phyloP scores from a whole-genome alignment of 2,329 filamentous ascomycete species.

The Lasiodiplodia sp. region DNA sequence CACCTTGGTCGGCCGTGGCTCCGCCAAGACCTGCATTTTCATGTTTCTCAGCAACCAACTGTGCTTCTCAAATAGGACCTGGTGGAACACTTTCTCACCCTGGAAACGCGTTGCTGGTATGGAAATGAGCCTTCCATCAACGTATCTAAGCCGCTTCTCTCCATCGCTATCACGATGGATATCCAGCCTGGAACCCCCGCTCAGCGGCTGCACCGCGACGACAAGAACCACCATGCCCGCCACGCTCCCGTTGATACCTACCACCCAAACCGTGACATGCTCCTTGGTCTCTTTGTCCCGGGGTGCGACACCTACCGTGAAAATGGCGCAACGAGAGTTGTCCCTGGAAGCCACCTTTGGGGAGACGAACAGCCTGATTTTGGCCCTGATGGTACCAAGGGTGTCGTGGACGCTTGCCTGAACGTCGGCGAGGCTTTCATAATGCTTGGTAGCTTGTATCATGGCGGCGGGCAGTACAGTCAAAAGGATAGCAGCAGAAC shows the following conservation, averaged over 20 bases:
- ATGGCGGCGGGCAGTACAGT: conserved; percentile 46
- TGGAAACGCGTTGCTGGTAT: conserved; percentile 47
- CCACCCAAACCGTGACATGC: conserved; percentile 43
- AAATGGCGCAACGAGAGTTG: conserved; percentile 48
- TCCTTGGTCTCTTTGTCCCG: conserved; percentile 48
- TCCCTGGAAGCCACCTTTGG: conserved; percentile 51
- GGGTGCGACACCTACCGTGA: conserved; percentile 45
- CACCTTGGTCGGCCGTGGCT: no score
- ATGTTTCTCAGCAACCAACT: background rate
- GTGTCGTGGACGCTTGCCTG: conserved; percentile 32
- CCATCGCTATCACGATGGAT: conserved; percentile 49
- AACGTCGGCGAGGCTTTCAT: conserved; percentile 48
- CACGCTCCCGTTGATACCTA: conserved; percentile 39
- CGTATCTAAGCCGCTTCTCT: conserved; percentile 46
- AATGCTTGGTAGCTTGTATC: conserved; percentile 50
- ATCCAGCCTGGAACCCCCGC: conserved; percentile 43
- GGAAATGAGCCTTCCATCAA: conserved; percentile 40
- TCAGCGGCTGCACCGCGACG: conserved; percentile 48
- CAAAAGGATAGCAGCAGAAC: conserved; percentile 42
- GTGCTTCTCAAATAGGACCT: background rate
- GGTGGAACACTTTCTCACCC: conserved; percentile 45
- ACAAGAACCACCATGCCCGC: conserved; percentile 50
- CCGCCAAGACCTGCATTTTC: background rate
- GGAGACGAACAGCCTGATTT: conserved; percentile 49
- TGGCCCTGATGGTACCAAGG: conserved; percentile 38